Base-by-base conservation (phyloP, 2,329 filamentous ascomycete genomes). In the Grosmannia huntii region DNA sequence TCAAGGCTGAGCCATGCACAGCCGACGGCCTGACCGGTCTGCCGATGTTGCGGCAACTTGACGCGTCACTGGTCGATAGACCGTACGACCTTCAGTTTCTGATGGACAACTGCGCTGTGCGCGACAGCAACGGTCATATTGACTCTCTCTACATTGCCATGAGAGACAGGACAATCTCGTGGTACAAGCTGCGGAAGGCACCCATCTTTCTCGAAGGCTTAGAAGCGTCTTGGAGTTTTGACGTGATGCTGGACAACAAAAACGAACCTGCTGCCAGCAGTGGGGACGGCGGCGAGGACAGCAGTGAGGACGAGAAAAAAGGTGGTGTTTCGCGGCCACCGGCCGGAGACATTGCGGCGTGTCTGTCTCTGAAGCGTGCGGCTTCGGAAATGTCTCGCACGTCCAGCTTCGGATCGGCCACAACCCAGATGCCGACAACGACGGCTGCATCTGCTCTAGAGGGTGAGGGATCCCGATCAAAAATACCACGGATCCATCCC, bases 71-170 rank as follows among this genome's bases (percentile, higher is more conserved):
- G n/a, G 62, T 76, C 38, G 70, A 72, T 51, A 63, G 64, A 25
- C 67, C 70, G 23, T 81, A 76, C 62, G 74, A 81, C 64, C 67
- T 73, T 52, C 72, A 76, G 9, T 83, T 83, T 58, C 69, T 84
- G 28, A 72, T 71, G 28, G 66, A 71, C 48, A 70, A 82, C 65
- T 83, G 80, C 62, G 81, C 79, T n/a, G 78, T 82, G 3, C 73
- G 76, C 54, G 77, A 81, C 53, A 70, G 72, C 4, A 74, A 72
- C 57, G 81, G 80, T 50, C 79, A 77, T 62, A 77, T 82, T 27
- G 78, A 82, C 63, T 81, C 80, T 23, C 67, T 84, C 16, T 84
- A 84, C 63, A 81, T 84, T 59, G 78, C 80, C 58, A 79, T 82
- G 77, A 70, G 72, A 14, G 65, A 72, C 6, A 75, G 79, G 58